Evolutionary conservation across 768 basidiomycete genomes (phyloP), one percentile per base, ranked within the genome.

Genomic region (Sarcodon aspratus): DNA sequence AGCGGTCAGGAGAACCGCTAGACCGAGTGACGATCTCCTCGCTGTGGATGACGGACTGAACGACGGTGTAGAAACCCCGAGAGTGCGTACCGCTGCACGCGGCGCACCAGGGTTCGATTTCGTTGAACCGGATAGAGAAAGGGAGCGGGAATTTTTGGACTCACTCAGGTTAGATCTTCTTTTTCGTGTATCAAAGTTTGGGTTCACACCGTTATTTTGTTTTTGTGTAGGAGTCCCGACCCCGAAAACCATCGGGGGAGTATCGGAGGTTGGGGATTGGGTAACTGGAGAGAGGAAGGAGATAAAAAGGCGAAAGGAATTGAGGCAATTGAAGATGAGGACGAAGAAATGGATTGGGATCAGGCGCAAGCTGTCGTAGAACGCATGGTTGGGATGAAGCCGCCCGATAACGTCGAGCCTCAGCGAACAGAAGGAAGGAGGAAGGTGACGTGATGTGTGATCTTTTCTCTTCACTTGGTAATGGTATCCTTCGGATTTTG

Each of bases 241-340:
- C 52, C 69, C 9, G 75, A 73, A 9, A 59, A 62, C 37, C 50
- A 65, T 6, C 66, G 73, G 36, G 73, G 70, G 12, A 79, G 76
- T 52, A 68, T 74, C n/a, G 81, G 82, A 10, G 85, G 85, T 11
- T 88, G 85, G 85, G 85, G 83, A 3, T 66, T 86, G 2, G 85
- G 82, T 7, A 74, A 68, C 6, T 76, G 78, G 27, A 69, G 53
- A 47, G 59, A 76, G 51, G 75, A 76, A 48, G 78, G 53, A 47
- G 59, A 76, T 50, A 75, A 76, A 48, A 78, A 76, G 45, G 59
- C 55, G 17, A 62, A 55, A 12, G 75, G 68, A 56, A 64, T 66
- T 17, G 66, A 63, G 17, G 77, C 76, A 15, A 80, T 75, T 3
- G 81, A 82, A 6, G 82, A 83, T 34, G 80, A 83, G 7, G 81